Evolutionary conservation across 768 basidiomycete genomes (phyloP), one percentile per base, ranked within the genome.

Genomic region (Lactifluus piperatus): DNA sequence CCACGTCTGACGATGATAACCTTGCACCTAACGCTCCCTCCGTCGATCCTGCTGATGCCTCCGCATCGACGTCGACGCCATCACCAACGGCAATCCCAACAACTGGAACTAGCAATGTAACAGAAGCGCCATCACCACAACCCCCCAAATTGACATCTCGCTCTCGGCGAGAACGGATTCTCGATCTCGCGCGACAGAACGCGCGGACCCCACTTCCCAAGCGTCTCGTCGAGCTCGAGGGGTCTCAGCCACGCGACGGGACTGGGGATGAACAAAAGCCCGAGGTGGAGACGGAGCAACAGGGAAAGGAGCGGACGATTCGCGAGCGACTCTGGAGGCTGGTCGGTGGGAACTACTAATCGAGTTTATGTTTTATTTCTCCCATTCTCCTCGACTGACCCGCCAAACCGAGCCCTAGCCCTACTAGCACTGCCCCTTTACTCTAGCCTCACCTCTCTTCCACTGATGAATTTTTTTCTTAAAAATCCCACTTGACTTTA

Each of bases 321-420:
- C 53, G 52, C 52, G 57, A 62, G 53, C 58, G 62, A 59, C 43
- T 62, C 26, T 60, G 58, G 62, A 52, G 50, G 20, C 58, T 63
- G 22, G 62, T 63, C 16, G 62, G 58, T 44, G 34, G 62, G 20
- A 54, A 55, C 46, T 60, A 32, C 24, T 62, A 37, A 14, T n/a
- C 16, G 10, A 26, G 6, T 1, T 20, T 13, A 43, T 22, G 16
- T n/a, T 8, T 18, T 47, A 6, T 22, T 18, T 7, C 16, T 29
- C 6, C 27, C 29, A 26, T 3, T 14, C 45, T 22, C 20, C 36
- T 16, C 36, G 37, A 18, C 16, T 39, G 18, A 39, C 24, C 45
- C 7, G n/a, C 5, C 5, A 30, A 53, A 4, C 37, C n/a, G 29
- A 27, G 26, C 20, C 9, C 16, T 22, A 44, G 43, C 43, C 22